Conservation (phyloP, 306 rosid species). For the Trifolium subterraneum region DNA sequence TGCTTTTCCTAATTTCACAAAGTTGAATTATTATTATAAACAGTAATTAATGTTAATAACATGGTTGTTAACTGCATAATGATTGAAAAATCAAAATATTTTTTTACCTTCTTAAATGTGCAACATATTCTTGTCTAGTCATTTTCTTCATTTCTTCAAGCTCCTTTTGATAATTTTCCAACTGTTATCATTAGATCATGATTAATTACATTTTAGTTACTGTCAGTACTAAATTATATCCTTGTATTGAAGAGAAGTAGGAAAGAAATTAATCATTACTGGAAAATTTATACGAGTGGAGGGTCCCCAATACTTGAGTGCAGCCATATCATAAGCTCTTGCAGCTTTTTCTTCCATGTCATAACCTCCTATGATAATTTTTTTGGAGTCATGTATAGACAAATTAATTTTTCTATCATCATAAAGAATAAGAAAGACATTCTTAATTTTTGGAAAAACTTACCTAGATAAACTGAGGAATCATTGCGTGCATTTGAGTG, state of each 20-base stretch:
- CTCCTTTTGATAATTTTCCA: conserved; percentile 77
- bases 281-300: conserved; percentile 90
- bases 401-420: conserved; percentile 34
- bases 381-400: conserved; percentile 46
- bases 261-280: conserved; percentile 46
- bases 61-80: neutral
- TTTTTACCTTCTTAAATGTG: conserved; percentile 83
- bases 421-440: neutral
- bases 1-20: conserved; percentile 68
- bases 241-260: conserved; percentile 33
- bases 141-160: conserved; percentile 80
- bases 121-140: conserved; percentile 89
- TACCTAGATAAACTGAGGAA: conserved; percentile 89
- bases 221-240: conserved; percentile 1
- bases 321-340: conserved; percentile 93
- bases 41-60: conserved; percentile 25
- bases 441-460: conserved; percentile 31
- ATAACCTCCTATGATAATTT: conserved; percentile 75
- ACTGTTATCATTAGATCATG: conserved; percentile 48
- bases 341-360: conserved; percentile 96
- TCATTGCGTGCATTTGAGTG: conserved; percentile 43
- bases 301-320: conserved; percentile 98
- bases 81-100: conserved; percentile 18
- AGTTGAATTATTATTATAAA: conserved; percentile 13
- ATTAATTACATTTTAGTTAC: conserved; percentile 19